Evolutionary conservation across 1,139 yeast genomes (phyloP), one percentile per base, ranked within the genome.

Genomic region (Candida albicans): DNA sequence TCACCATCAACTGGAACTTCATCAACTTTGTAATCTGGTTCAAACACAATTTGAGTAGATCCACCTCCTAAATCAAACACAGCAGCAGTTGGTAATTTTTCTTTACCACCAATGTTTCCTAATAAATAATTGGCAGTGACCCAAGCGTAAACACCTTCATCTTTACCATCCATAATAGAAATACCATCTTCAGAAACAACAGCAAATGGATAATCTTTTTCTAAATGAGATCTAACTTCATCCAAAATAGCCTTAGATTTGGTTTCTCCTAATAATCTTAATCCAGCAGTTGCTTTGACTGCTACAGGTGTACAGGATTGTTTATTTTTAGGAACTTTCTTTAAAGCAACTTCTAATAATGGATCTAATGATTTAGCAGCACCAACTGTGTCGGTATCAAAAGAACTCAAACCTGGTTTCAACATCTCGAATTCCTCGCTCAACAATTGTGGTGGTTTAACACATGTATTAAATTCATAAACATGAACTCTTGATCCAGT

Each of bases 121-220:
- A 93, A 77, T 52, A 93, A 72, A 64, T 84, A 93, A 70, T 93
- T 93, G 42, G 97, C 84, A 32, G 99, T 93, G 62, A 93, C 86
- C 99, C 99, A 93, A 1, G 99, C 99, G 59, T 82, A 93, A n/a
- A 93, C 97, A 62, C 99, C 99, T 70, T 93, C 99, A 57, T 91
- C 96, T 50, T 81, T 84, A 54, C 99, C 99, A 46, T 87, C 93
- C 97, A 93, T 91, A 56, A 93, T 86, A 9, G 91, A 77, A 46
- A 93, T 77, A 46, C 97, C 97, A 47, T 88, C 87, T 40, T 84
- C 89, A 8, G 75, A 78, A 39, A 90, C 96, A 35, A 93, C 90
- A 1, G 96, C 86, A 70, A 93, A 95, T 41, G 98, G 98, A 63
- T 81, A 93, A 52, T 87, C 83, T 1, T 70, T 67, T 59, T 86